Evolutionary conservation across 768 basidiomycete genomes (phyloP).

Genomic region (Tulasnella sp.): DNA sequence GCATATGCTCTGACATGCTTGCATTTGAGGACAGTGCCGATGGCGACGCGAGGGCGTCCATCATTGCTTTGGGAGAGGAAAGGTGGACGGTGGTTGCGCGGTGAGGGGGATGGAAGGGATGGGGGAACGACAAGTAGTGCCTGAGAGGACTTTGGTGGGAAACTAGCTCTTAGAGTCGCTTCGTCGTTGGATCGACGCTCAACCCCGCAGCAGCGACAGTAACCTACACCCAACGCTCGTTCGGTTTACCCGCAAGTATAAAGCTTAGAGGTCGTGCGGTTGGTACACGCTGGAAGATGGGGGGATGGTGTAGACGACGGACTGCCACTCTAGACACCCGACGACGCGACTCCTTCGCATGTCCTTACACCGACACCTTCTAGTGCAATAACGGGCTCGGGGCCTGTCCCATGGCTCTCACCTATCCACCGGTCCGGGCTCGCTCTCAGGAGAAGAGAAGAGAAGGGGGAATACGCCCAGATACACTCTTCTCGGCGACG

Average conservation of each 20-base stretch:
- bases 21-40: not conserved
- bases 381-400: not conserved
- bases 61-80: conserved; percentile 17
- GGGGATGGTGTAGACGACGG: not conserved
- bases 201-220: not conserved
- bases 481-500: not conserved
- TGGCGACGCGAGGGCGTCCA: conserved; percentile 17
- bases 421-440: not conserved
- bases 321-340: not conserved
- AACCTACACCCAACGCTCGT: not conserved
- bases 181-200: not conserved
- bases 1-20: not conserved
- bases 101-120: conserved; percentile 1
- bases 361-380: not conserved
- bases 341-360: not conserved
- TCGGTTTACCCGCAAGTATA: too few species aligned
- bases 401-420: not conserved
- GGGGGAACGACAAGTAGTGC: not conserved
- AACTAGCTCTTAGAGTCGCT: not conserved
- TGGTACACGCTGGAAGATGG: not conserved
- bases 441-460: not conserved
- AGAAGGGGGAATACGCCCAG: not conserved
- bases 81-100: not conserved
- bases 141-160: conserved; percentile 11
- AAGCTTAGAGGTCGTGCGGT: too few species aligned